Conservation (phyloP, 768 basidiomycete species). For the Hericium rajendrae region DNA sequence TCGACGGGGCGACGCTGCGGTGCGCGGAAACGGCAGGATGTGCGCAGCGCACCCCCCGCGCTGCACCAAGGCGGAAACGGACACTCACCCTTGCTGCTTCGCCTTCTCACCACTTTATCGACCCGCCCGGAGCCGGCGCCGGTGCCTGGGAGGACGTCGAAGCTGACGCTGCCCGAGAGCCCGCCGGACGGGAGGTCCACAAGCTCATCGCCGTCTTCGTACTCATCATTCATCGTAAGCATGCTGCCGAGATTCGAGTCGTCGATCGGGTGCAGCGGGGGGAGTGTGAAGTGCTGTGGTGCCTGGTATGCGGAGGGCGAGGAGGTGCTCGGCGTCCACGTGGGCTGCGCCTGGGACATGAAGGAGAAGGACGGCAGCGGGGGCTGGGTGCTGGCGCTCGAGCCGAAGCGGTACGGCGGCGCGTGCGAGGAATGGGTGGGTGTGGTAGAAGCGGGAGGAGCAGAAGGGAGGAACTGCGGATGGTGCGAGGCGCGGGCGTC, state of each 20-base stretch:
- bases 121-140: constrained; percentile 9
- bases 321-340: constrained; percentile 10
- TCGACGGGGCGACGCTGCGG: constrained; percentile 1
- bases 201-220: constrained; percentile 51
- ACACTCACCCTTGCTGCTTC: constrained; percentile 64
- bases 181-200: constrained; percentile 32
- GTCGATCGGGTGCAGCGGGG: constrained; percentile 3
- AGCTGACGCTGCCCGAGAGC: constrained; percentile 4
- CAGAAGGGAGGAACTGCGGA: background rate
- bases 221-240: constrained; percentile 49
- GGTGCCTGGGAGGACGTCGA: constrained; percentile 14
- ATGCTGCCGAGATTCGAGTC: constrained; percentile 13
- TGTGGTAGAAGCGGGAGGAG: background rate
- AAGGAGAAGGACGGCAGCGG: constrained; percentile 13
- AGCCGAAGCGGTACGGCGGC: constrained; percentile 15
- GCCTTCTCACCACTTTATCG: constrained; percentile 53
- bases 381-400: constrained; percentile 17
- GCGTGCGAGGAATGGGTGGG: background rate
- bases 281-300: background rate
- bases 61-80: too few species aligned
- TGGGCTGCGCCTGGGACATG: constrained; percentile 13
- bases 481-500: background rate
- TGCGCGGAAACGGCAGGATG: background rate
- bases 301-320: background rate
- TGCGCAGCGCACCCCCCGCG: background rate